phyloP scores from a whole-genome alignment of 179 eudicot species.

The Vitellaria paradoxa region DNA sequence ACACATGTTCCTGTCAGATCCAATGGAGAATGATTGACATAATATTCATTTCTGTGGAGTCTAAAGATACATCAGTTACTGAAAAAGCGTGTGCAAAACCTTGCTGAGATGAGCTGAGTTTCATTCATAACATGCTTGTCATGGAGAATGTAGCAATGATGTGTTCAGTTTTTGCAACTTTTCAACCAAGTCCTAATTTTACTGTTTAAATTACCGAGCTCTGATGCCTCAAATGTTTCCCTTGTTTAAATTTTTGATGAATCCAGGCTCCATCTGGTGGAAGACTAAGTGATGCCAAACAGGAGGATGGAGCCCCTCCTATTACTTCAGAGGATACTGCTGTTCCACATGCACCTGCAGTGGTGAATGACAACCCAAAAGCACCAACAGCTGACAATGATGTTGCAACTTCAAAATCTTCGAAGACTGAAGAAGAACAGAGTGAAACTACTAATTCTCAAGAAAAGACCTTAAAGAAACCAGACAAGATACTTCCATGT shows the following conservation, averaged over 20 bases:
- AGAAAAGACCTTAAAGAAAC: conserved; percentile 54
- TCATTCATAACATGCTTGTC: background rate
- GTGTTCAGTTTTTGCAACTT: background rate
- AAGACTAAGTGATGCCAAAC: conserved; percentile 19
- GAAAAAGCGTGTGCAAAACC: background rate
- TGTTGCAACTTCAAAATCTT: conserved; percentile 15
- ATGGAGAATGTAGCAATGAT: background rate
- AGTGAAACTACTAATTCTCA: conserved; percentile 31
- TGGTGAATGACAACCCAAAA: conserved; percentile 14
- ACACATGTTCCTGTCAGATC: background rate
- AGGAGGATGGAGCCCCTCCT: conserved; percentile 20
- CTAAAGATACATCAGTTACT: background rate
- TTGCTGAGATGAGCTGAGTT: background rate
- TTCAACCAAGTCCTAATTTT: background rate
- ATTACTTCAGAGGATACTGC: conserved; percentile 22
- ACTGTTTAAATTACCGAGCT: background rate
- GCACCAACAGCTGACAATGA: conserved; percentile 20
- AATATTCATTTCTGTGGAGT: background rate
- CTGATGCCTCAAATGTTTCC: background rate
- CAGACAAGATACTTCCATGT: conserved; percentile 63
- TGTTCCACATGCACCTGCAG: conserved; percentile 19
- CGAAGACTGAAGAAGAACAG: conserved; percentile 32
- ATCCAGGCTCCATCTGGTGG: conserved; percentile 26
- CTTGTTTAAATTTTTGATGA: background rate
- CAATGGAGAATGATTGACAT: background rate